A percentile compares a stretch with the other conserved stretches of the same genome.
phyloP scores from a whole-genome alignment of 495 filamentous ascomycete species.

The Corynascus novoguineensis region DNA sequence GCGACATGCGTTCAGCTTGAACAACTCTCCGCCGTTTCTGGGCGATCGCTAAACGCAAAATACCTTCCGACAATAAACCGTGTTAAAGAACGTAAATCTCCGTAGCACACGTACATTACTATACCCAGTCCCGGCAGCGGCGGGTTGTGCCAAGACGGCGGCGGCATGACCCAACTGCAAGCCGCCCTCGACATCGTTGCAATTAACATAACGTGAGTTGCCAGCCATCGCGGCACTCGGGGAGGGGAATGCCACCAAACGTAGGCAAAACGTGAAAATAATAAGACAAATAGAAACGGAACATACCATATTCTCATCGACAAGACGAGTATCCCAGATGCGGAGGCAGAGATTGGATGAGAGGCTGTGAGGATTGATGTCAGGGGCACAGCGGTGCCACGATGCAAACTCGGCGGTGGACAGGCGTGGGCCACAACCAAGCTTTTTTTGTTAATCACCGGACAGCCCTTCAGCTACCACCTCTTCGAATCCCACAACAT shows the following conservation, averaged over 20 bases:
- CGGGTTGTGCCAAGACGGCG: slow-evolving; percentile 1
- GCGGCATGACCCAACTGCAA: background rate
- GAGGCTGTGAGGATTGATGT: background rate
- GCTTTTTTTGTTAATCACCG: background rate
- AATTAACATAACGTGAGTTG: background rate
- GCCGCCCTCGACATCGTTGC: slow-evolving; percentile 1
- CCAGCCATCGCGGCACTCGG: background rate
- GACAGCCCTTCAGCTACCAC: slow-evolving; percentile 6
- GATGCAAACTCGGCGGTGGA: slow-evolving; percentile 1
- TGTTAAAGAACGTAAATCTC: too few relatives aligned
- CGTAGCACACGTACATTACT: too few relatives aligned
- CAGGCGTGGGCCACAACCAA: slow-evolving; percentile 1
- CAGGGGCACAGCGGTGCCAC: slow-evolving; percentile 1
- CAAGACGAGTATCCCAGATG: too few relatives aligned
- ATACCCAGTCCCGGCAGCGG: background rate
- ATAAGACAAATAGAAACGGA: background rate
- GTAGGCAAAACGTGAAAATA: background rate
- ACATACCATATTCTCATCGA: background rate
- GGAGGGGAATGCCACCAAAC: background rate
- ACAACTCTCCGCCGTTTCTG: too few relatives aligned
- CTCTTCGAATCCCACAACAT: background rate
- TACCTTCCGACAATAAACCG: too few relatives aligned
- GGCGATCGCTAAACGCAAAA: too few relatives aligned
- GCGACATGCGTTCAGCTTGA: too few relatives aligned
- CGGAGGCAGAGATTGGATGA: background rate